Base-by-base conservation (phyloP, 352 stramenopile species). In the Pythium scleroteichum region DNA sequence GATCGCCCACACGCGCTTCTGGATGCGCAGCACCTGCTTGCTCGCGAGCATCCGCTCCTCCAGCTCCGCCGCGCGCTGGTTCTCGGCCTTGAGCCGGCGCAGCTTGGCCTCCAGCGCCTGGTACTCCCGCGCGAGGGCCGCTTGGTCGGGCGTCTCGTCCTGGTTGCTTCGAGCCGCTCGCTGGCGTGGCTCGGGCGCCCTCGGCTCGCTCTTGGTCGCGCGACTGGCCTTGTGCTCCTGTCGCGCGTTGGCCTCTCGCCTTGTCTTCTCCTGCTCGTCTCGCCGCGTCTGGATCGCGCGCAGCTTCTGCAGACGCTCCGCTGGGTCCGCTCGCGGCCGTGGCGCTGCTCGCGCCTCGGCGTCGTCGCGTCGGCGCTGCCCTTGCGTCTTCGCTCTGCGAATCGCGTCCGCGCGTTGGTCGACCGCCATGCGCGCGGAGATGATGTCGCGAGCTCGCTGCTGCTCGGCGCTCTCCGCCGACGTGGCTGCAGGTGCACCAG, bases 381-480 rank as follows among this genome's bases (percentile, higher is more conserved):
- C 32, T 4, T 51, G 39, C 14, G 46, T 22, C 33, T 56, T 55
- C 41, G 38, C 53, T 38, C 60, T 66, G 9, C 75, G 72, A n/a
- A 90, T 59, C 2, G 45, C 48, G 6, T 82, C 58, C 1, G 71
- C 75, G 16, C 72, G 63, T 24, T 64, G 57, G 29, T 90, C 81
- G 3, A 88, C 55, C 16, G 79, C 40, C 12, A 88, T 69, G 14
- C 79, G 76, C 48, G 48, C 45, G 39, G 42, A 62, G 38, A 90
- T 75, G 54, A 90, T 80, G 39, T 87, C 59, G 45, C 74, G 78
- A 0, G 72, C 78, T 52, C 38, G 53, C 48, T 27, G 53, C 48
- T 42, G 66, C 24, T 23, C 70, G 14, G 40, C 52, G 13, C 38
- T 33, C 19, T 17, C 38, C 3, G 6, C 17, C 38, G 6, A 19